Conservation (phyloP, 2,329 filamentous ascomycete genomes). For the Penicillium concentricum region DNA sequence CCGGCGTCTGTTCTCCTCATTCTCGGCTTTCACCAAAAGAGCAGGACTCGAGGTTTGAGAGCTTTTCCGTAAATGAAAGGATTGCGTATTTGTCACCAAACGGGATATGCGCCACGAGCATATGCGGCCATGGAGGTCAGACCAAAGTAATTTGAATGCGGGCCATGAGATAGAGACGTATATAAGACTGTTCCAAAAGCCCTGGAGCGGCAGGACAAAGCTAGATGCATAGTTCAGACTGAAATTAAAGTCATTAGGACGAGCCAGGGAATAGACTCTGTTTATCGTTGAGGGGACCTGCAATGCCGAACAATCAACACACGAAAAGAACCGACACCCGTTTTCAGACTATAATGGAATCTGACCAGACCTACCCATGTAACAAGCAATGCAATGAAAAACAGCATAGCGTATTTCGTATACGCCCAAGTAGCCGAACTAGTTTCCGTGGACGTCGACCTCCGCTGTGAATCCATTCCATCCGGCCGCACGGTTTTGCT, state of each 20-base stretch:
- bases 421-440: constrained; percentile 41
- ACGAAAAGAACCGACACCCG: background rate
- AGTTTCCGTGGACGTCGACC: constrained; percentile 25
- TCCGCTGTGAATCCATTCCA: constrained; percentile 12
- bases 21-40: background rate
- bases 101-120: background rate
- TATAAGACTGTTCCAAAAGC: constrained; percentile 80
- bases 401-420: constrained; percentile 41
- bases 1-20: background rate
- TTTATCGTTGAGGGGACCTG: constrained; percentile 71
- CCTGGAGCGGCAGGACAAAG: constrained; percentile 75
- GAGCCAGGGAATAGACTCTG: constrained; percentile 67
- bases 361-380: constrained; percentile 35
- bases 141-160: constrained; percentile 51
- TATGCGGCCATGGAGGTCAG: constrained; percentile 2
- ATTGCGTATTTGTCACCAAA: background rate
- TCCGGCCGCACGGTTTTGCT: constrained; percentile 1
- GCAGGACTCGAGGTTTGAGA: background rate
- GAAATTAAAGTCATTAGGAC: constrained; percentile 54
- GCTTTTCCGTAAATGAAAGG: background rate
- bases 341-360: background rate
- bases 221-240: constrained; percentile 68
- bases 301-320: background rate
- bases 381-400: constrained; percentile 43
- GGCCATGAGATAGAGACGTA: constrained; percentile 69